These are phyloP conservation scores for Syzygium syzygioides DNA, from an alignment of 441 rosid genomes.

Conservation along the genomic window DNA sequence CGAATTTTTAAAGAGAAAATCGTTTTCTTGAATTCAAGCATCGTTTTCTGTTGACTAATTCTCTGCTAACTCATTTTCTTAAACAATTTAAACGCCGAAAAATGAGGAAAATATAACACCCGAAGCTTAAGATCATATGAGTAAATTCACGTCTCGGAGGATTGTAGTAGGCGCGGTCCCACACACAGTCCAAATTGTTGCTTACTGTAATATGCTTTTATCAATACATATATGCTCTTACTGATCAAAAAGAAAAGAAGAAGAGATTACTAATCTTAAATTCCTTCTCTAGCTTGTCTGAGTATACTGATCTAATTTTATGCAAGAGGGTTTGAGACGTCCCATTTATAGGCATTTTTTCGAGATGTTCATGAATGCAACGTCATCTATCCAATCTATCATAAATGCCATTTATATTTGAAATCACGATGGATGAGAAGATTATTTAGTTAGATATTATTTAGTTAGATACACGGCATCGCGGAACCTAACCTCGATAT, in stretches of 20 bases:
- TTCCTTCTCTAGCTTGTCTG: too few species aligned
- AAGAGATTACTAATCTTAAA: not conserved
- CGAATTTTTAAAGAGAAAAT: not conserved
- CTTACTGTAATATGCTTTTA: too few species aligned
- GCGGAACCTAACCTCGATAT: not conserved
- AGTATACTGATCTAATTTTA: too few species aligned
- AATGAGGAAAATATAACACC: too few species aligned
- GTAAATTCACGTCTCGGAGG: too few species aligned
- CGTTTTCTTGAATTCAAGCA: not conserved
- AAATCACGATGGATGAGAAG: not conserved
- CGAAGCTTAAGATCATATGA: too few species aligned
- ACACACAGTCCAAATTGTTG: not conserved
- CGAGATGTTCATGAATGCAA: too few species aligned
- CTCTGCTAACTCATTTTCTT: rapidly evolving
- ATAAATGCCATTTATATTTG: not conserved
- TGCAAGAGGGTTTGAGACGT: too few species aligned
- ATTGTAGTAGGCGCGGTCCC: too few species aligned
- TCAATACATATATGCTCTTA: too few species aligned
- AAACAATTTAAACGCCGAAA: not conserved
- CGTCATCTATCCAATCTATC: not conserved
- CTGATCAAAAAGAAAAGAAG: too few species aligned
- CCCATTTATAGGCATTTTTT: not conserved
- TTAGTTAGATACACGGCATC: not conserved
- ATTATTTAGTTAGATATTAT: not conserved
- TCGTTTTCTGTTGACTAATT: not conserved